phyloP scores from a whole-genome alignment of 352 stramenopile species.

The Phytophthora brassicae region DNA sequence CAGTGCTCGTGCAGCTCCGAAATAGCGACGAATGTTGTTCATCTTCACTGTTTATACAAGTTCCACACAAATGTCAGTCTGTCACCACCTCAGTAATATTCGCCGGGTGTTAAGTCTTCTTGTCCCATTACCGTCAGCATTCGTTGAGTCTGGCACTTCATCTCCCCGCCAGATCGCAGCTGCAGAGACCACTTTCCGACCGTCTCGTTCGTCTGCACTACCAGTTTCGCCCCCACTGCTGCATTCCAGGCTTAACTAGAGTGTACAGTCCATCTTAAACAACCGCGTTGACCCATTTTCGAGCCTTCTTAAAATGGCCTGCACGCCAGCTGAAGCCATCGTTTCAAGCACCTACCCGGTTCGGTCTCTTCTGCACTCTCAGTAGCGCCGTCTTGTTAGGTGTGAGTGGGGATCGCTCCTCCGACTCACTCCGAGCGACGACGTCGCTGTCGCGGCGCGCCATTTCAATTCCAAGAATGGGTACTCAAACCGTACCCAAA shows the following conservation, averaged over 20 bases:
- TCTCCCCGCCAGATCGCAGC: constrained; percentile 25
- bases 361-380: constrained; percentile 26
- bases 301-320: no score
- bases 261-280: not conserved
- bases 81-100: not conserved
- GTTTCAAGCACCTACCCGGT: constrained; percentile 10
- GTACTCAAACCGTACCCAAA: not conserved
- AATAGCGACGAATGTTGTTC: constrained; percentile 53
- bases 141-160: constrained; percentile 11
- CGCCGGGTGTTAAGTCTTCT: not conserved
- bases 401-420: constrained; percentile 23
- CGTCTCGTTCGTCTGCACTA: constrained; percentile 22
- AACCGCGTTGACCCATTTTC: not conserved
- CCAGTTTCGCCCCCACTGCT: constrained; percentile 22
- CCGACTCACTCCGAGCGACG: constrained; percentile 17
- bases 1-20: constrained; percentile 57
- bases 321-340: no score
- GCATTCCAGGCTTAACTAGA: constrained; percentile 26
- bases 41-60: constrained; percentile 50
- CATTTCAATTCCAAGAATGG: constrained; percentile 18
- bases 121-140: constrained; percentile 29
- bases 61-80: not conserved
- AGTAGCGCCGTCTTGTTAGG: constrained; percentile 29
- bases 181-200: constrained; percentile 11
- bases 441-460: constrained; percentile 6